Evolutionary conservation across 1,139 yeast species (phyloP), one percentile per base, ranked within the genome.

Genomic region (Zygosaccharomyces sapae): DNA sequence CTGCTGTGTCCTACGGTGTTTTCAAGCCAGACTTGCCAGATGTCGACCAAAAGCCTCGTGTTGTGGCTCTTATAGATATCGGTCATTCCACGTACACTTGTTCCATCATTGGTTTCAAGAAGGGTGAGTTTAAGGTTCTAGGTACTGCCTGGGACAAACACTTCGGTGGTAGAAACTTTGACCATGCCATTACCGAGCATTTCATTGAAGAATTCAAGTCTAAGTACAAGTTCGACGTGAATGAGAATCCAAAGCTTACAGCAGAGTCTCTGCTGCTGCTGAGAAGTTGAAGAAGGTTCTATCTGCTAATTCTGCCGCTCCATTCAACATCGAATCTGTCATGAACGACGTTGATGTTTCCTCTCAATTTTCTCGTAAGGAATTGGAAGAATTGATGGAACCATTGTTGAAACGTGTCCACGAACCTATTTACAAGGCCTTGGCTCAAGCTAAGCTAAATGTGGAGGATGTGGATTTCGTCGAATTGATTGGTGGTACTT

Each of bases 1-100:
- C 98, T 51, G 97, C 97, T 60, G 96, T 94, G 57, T 95, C 97
- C 59, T 94, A 92, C 75, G 98, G 98, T 77, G 97, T 92, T 54
- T 92, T 92, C 83, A 90, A 92, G 80, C 82, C 86, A 49, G 94
- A 87, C 65, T 86, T 92, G 61, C 92, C 96, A 70, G 88, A 86
- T 58, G 64, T 58, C 41, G 67, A 63, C 33, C 97, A 88, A 71
- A 86, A 84, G 70, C 85, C 92, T 65, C 83, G 86, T 75, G 84
- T 79, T 66, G 88, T 92, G 60, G 97, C 95, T 38, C 86, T 92
- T 63, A 81, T 92, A 52, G 99, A 92, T 72, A 87, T 94, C 70
- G 99, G 99, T 62, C 95, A 92, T 77, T 88, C 97, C 44, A 83
- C 96, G 46, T 90, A 81, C 78, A 89, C 94, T 61, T 95, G 94